Base-by-base conservation (phyloP, 1,284 basidiomycete genomes). In the Singerocomus inundabilis region DNA sequence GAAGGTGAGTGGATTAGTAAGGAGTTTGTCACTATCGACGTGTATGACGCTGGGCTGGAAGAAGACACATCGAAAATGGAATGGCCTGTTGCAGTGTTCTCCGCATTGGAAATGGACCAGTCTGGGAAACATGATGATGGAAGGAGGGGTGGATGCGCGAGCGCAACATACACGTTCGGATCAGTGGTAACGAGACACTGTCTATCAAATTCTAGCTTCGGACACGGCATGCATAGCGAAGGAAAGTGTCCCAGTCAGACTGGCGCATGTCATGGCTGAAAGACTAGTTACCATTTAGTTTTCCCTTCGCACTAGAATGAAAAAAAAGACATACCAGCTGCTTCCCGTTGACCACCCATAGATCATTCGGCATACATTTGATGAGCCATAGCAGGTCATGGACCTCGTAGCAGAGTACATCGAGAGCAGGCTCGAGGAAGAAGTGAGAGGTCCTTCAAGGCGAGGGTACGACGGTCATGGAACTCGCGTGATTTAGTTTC, bases 391-490 rank as follows among this genome's bases (percentile, higher is more conserved):
- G 57, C 51, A 64, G 63, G 60, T 63, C 63, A 58, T 50, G 52
- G n/a, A 66, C 60, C 60, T 63, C 63, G 44, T 66, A 51, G 57
- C 66, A 64, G 15, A 68, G 59, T 35, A 64, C 62, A n/a, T 68
- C 58, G 57, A 64, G 62, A n/a, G n/a, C n/a, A n/a, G n/a, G n/a
- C n/a, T n/a, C n/a, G n/a, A n/a, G n/a, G n/a, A n/a, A n/a, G n/a
- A 56, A n/a, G n/a, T n/a, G n/a, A n/a, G n/a, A n/a, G n/a, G 66
- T 64, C 40, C 66, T 68, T 49, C 57, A 29, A 64, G 62, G 62
- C 62, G 48, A 64, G 63, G 60, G 64, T 67, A 4, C 45, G 52
- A 46, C 53, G 66, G 24, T 66, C 62, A 44, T 60, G 53, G 12
- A 62, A 61, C 39, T 64, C 49, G 36, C 62, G 57, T 42, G 53